Conservation (phyloP, 768 basidiomycete species). For the Sistotremastrum niveocremeum region DNA sequence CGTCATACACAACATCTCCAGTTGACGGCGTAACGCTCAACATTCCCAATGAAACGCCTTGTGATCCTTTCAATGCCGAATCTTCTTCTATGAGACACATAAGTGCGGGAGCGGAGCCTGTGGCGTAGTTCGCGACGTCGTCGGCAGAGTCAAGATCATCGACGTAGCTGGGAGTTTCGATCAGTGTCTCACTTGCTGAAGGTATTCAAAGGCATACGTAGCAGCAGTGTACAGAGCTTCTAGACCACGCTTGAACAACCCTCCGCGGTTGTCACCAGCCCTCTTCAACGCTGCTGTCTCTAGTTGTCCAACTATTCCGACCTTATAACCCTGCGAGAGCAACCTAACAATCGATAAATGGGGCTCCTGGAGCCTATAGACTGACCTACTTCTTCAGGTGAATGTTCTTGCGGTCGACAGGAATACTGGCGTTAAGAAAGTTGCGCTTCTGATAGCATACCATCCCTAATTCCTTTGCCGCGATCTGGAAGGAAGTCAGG, state of each 20-base stretch:
- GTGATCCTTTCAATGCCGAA: conserved; percentile 8
- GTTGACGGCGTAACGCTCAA: conserved; percentile 75
- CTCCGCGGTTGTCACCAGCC: conserved; percentile 57
- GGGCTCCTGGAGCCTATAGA: neutral
- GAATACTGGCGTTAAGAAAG: conserved; percentile 63
- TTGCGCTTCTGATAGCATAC: conserved; percentile 60
- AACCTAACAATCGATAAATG: conserved; percentile 28
- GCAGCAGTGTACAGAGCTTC: conserved; percentile 75
- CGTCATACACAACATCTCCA: conserved; percentile 89
- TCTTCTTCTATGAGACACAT: conserved; percentile 56
- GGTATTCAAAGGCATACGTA: conserved; percentile 41
- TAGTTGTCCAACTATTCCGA: conserved; percentile 69
- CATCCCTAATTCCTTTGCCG: conserved; percentile 67
- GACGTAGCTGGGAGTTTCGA: conserved; percentile 45
- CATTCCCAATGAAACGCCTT: conserved; percentile 45
- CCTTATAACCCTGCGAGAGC: conserved; percentile 65
- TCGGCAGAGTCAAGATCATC: conserved; percentile 66
- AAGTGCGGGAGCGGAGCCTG: conserved; percentile 49
- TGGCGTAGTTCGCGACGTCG: conserved; percentile 27
- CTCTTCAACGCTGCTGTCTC: conserved; percentile 89
- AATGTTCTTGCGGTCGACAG: conserved; percentile 49
- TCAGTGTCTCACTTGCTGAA: too few relatives aligned
- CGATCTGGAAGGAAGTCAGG: conserved; percentile 31
- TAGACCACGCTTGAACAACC: conserved; percentile 59
- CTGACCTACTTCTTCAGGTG: conserved; percentile 61